Conservation (phyloP, 192 early-diverging fungal genomes). For the Thamnidium elegans region DNA sequence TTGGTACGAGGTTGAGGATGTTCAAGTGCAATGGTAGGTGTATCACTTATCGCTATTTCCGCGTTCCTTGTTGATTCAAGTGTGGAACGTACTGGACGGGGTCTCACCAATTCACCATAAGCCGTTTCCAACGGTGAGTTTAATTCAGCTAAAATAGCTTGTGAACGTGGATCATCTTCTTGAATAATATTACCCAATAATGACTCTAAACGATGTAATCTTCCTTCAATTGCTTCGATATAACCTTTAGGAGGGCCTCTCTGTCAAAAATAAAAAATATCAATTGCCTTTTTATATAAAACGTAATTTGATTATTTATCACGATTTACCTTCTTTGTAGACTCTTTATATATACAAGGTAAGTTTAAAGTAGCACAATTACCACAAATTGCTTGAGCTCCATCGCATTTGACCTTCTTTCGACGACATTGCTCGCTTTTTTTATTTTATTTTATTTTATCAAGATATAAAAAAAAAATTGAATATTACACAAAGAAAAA, state of each 20-base stretch:
- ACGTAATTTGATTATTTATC: background rate
- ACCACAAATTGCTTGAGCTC: constrained; percentile 58
- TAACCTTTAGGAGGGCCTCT: constrained; percentile 86
- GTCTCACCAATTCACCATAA: constrained; percentile 32
- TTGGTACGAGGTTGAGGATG: too few species aligned
- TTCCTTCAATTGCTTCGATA: constrained; percentile 77
- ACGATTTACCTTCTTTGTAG: constrained; percentile 34
- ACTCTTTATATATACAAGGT: constrained; percentile 62
- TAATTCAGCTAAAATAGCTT: constrained; percentile 37
- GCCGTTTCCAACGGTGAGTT: constrained; percentile 39
- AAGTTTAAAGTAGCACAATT: constrained; percentile 63
- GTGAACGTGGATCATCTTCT: constrained; percentile 43
- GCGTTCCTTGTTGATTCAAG: background rate
- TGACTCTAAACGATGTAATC: constrained; percentile 68
- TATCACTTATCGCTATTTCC: background rate
- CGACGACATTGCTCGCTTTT: constrained; percentile 70
- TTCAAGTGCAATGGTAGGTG: background rate
- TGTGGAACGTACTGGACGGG: constrained; percentile 5
- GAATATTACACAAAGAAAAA: background rate
- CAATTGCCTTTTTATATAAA: background rate
- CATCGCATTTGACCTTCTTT: constrained; percentile 85
- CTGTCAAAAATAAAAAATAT: constrained; percentile 28
- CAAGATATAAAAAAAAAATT: constrained; percentile 11
- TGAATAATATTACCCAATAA: constrained; percentile 60
- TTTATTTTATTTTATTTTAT: background rate